A percentile compares a stretch with the other conserved stretches of the same genome.
These are phyloP conservation scores for Mycena polygramma DNA, from an alignment of 768 basidiomycete species.

Conservation along the genomic window DNA sequence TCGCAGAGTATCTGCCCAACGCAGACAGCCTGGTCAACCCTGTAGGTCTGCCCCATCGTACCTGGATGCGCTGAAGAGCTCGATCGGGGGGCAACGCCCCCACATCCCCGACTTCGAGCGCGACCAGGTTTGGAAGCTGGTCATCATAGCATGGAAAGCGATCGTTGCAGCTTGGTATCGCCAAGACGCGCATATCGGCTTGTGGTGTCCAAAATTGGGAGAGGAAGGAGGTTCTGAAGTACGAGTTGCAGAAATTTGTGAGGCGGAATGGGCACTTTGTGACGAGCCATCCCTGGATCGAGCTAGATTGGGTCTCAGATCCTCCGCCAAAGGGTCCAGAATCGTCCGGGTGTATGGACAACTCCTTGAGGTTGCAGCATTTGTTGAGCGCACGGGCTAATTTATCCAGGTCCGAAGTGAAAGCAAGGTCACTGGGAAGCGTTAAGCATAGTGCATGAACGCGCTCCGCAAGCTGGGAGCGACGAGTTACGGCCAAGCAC, in stretches of 20 bases:
- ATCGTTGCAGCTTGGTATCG: conserved; percentile 1
- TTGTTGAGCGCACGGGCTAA: conserved; percentile 23
- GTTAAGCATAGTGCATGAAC: conserved; percentile 17
- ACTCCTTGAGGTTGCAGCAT: conserved; percentile 29
- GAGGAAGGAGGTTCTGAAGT: conserved; percentile 25
- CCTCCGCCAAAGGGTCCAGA: not conserved
- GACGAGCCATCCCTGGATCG: conserved; percentile 33
- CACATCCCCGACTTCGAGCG: conserved; percentile 26
- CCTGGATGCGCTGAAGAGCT: conserved; percentile 32
- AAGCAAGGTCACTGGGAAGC: conserved; percentile 13
- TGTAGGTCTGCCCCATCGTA: conserved; percentile 9
- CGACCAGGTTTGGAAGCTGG: conserved; percentile 33
- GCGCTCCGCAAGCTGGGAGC: conserved; percentile 22
- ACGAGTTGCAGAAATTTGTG: conserved; percentile 30
- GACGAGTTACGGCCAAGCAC: conserved; percentile 24
- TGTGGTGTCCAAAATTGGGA: conserved; percentile 28
- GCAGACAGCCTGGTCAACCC: conserved; percentile 2
- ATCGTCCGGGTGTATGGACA: conserved; percentile 2
- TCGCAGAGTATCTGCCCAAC: conserved; percentile 23
- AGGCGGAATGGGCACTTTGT: conserved; percentile 28
- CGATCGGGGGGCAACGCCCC: conserved; percentile 10
- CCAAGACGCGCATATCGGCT: conserved; percentile 23
- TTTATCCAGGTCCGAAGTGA: conserved; percentile 13
- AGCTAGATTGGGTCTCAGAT: not conserved
- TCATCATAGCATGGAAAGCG: conserved; percentile 23